Evolutionary conservation across 164 flowering plant genomes (phyloP), one percentile per base, ranked within the genome.

Genomic region (Chloranthus sessilifolius): DNA sequence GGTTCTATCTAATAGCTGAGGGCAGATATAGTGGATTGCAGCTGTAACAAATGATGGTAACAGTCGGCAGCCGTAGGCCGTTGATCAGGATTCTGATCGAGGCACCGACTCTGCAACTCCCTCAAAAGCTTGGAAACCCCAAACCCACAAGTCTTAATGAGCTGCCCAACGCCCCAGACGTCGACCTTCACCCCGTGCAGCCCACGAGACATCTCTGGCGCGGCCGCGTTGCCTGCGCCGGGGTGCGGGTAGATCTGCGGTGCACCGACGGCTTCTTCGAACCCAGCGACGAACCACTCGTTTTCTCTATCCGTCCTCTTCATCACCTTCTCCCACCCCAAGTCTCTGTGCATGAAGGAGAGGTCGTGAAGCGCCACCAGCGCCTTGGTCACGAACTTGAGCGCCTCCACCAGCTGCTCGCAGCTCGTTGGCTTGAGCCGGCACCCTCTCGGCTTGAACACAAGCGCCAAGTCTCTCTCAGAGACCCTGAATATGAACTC

Each of bases 21-120:
- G 19, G 74, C 52, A 35, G 71, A 55, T 50, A 73, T 61, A 23
- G 86, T 66, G 20, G 83, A 71, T 71, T 80, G 83, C 19, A 82
- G 55, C 79, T 82, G 85, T 47, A 82, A 50, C 59, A 82, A 59
- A 52, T 82, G 85, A 73, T 75, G 90, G 62, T 80, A 82, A 47
- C 90, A 82, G 61, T 82, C 86, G 45, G 90, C 90, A 24, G 86
- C 83, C 19, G 90, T 80, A 0, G 83, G 86, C 22, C 90, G 54
- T 39, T 52, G 72, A 66, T 82, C 90, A 11, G 83, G 83, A 66
- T 78, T 82, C 60, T 63, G 80, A 8, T 82, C 90, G 70, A 82
- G 45, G 49, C 90, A 82, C 67, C 77, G 61, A 20, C 59, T 74
- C 42, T 78, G 78, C 60, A 82, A 53, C 53, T 82, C 90, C 30